Evolutionary conservation across 2,329 filamentous ascomycete species (phyloP), one percentile per base, ranked within the genome.

Genomic region (Aspergillus sclerotialis): DNA sequence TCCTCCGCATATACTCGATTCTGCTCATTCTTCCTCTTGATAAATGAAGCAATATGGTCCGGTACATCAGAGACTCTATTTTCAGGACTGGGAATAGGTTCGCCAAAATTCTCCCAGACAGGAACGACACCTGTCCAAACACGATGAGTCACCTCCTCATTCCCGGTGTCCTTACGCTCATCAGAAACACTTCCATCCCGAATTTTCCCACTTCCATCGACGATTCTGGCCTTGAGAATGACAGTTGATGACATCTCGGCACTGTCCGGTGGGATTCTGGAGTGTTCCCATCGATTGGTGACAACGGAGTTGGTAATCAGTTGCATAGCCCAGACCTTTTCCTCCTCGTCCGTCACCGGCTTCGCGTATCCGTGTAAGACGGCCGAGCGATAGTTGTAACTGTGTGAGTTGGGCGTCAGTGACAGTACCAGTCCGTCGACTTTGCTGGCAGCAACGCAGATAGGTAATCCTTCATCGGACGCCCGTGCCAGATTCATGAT

Each of bases 381-480:
- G 8, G 83, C 84, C 25, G 80, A 86, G 42, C 85, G 84, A 65
- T 92, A 94, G 68, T 93, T 90, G 68, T 86, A 89, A 64, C 76
- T 84, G 67, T 93, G 85, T 39, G 75, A 76, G 65, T 85, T 84
- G 9, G 86, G 83, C 0, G 86, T 87, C 10, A 93, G 72, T 13
- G 83, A 75, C 19, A 94, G 75, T 7, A 94, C 79, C 33, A 92
- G 68, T 25, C 86, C 87, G 63, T 94, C 85, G 25, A 93, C 64
- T 53, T 82, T 78, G 29, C 78, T 84, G 1, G 83, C 83, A 14
- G 81, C 73, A 21, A 92, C 69, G 51, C 77, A 82, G 27, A 93
- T 64, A 1, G 86, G 83, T 13, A 93, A 60, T 7, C 81, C 80
- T 15, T 67, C 49, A 6, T 60, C 57, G 23, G 61, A 54, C 11